Base-by-base conservation (phyloP, 2,329 filamentous ascomycete genomes). In the Aspergillus proliferans region DNA sequence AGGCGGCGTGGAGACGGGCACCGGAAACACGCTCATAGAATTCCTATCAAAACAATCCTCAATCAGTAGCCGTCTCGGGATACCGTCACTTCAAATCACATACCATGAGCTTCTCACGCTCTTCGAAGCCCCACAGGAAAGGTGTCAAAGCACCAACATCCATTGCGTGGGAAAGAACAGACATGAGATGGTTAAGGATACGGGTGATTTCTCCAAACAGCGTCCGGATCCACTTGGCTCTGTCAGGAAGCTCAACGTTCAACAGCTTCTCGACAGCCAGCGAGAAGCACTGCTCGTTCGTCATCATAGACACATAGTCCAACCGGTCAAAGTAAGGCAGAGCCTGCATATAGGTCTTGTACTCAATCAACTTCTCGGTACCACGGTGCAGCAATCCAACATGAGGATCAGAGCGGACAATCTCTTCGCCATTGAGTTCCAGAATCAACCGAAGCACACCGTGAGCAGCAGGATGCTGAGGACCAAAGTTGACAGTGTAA, bases 301-400 rank as follows among this genome's bases (percentile, higher is more conserved):
- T 98, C 93, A 98, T 98, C 94, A 98, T 98, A 65, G 90, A 96
- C 61, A 96, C 91, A 73, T 98, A 98, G 75, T 98, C 93, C 71
- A 98, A 80, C 62, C 93, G 89, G 76, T 98, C 93, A 70, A 98
- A 98, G 79, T 98, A 98, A 49, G 93, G 93, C 67, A 98, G 79
- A 50, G 93, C 93, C 79, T 98, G 93, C 66, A 97, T 82, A 69
- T 98, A 98, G 62, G 92, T 95, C 81, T 95, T 96, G 82, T 98
- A 98, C 80, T 98, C 93, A 75, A 97, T 97, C 75, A 98, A 83
- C 82, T 98, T 98, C 81, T 98, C 93, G 55, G 93, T 98, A 60
- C 93, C 93, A 64, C 93, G 85, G 74, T 98, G 93, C 65, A 98
- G 82, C 71, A 98, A 78, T 50, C 93, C 93, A 64, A 98, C 92